Percentiles rank a stretch among this genome's conserved stretches.
Evolutionary conservation across 176 grass and related monocot genomes (phyloP).

Genomic region (Triticum dicoccoides): DNA sequence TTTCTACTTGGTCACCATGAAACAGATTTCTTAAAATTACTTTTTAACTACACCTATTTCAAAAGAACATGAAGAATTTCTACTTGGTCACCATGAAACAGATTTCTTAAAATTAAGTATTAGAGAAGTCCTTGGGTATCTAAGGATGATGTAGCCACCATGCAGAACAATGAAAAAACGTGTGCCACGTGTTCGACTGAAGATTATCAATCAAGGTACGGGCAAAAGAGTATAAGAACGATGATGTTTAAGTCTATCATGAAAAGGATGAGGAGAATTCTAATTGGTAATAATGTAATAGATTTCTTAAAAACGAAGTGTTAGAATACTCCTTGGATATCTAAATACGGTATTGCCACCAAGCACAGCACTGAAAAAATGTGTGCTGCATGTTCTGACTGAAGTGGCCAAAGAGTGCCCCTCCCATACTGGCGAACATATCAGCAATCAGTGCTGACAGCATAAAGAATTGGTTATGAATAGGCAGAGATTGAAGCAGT

Average conservation of each 20-base stretch:
- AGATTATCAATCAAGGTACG: not conserved
- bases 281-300: not conserved
- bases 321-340: not conserved
- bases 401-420: not conserved
- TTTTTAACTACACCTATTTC: not conserved
- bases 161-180: constrained; percentile 21
- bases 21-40: not conserved
- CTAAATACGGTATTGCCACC: not conserved
- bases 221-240: not conserved
- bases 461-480: not conserved
- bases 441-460: not conserved
- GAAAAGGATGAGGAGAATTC: not conserved
- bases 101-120: no score
- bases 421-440: not conserved
- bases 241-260: not conserved
- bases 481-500: constrained; percentile 19
- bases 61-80: no score
- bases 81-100: not conserved
- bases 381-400: constrained; percentile 23
- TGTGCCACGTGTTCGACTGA: not conserved
- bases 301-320: not conserved
- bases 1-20: not conserved
- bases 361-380: constrained; percentile 20
- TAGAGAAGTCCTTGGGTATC: not conserved
- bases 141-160: not conserved